phyloP scores from a whole-genome alignment of 257 asterid species.

The Salvia miltiorrhiza region DNA sequence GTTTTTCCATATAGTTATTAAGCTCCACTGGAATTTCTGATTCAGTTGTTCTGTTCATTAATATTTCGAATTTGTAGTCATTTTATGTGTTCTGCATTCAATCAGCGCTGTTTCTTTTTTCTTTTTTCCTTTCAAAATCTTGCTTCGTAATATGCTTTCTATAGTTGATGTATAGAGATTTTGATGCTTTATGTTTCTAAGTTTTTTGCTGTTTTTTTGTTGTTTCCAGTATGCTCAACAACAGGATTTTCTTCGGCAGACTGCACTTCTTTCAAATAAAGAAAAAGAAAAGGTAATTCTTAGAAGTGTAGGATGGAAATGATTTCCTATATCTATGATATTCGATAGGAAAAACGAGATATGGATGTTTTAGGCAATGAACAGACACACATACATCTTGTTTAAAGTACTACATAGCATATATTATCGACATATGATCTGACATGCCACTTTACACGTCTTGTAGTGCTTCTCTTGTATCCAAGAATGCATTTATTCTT shows the following conservation, averaged over 20 bases:
- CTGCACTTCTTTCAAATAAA: constrained; percentile 83
- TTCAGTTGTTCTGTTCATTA: not conserved
- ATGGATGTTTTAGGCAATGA: not conserved
- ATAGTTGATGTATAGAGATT: not conserved
- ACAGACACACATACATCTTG: not conserved
- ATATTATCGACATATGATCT: not conserved
- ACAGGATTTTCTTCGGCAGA: constrained; percentile 91
- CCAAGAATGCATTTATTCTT: not conserved
- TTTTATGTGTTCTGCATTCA: not conserved
- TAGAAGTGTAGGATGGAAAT: not conserved
- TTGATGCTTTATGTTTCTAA: not conserved
- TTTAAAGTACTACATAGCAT: not conserved
- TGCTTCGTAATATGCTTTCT: not conserved
- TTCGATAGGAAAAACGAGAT: not conserved
- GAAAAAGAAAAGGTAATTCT: constrained; percentile 86
- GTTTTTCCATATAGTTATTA: not conserved
- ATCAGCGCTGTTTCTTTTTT: not conserved
- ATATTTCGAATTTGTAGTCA: not conserved
- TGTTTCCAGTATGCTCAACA: constrained; percentile 89
- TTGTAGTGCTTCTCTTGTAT: not conserved
- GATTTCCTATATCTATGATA: not conserved
- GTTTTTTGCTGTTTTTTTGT: not conserved
- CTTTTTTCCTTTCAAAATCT: not conserved
- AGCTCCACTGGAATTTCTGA: not conserved
- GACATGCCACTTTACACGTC: not conserved